Conservation (phyloP, 805 yeast genomes). For the Martiniozyma abietophila region DNA sequence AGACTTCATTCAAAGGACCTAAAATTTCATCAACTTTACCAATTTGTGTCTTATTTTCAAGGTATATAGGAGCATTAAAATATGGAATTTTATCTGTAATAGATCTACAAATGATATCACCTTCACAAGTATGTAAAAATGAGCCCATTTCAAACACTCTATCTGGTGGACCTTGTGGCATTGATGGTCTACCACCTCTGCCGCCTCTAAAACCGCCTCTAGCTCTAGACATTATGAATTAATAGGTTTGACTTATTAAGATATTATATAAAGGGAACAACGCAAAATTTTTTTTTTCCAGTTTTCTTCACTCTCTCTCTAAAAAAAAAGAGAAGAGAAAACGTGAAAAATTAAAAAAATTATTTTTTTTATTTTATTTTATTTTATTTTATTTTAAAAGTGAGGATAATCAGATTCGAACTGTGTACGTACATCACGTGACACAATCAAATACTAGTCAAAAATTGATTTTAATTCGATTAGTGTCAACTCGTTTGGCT, state of each 20-base stretch:
- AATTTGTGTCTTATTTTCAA: conserved; percentile 90
- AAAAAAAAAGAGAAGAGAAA: too few species aligned
- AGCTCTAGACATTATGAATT: conserved; percentile 62
- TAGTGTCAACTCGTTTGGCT: too few species aligned
- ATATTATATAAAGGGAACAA: background rate
- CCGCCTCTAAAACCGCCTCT: conserved; percentile 65
- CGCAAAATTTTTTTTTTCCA: background rate
- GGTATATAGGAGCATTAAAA: conserved; percentile 96
- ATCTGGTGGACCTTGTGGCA: conserved; percentile 94
- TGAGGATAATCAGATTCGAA: too few species aligned
- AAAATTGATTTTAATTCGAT: too few species aligned
- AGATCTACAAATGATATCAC: conserved; percentile 94
- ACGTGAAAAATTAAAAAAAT: too few species aligned
- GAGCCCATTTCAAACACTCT: conserved; percentile 90
- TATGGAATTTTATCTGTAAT: conserved; percentile 92
- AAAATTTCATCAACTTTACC: conserved; percentile 98
- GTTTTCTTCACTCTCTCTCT: background rate
- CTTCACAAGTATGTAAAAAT: conserved; percentile 88
- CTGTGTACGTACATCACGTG: too few species aligned
- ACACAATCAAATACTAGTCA: too few species aligned
- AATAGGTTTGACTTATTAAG: conserved; percentile 3
- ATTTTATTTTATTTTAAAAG: too few species aligned
- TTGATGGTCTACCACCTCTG: conserved; percentile 55
- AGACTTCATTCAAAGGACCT: conserved; percentile 97
- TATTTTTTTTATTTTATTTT: too few species aligned